Conservation (phyloP, 2,329 filamentous ascomycete species). For the Parascedosporium putredinis region DNA sequence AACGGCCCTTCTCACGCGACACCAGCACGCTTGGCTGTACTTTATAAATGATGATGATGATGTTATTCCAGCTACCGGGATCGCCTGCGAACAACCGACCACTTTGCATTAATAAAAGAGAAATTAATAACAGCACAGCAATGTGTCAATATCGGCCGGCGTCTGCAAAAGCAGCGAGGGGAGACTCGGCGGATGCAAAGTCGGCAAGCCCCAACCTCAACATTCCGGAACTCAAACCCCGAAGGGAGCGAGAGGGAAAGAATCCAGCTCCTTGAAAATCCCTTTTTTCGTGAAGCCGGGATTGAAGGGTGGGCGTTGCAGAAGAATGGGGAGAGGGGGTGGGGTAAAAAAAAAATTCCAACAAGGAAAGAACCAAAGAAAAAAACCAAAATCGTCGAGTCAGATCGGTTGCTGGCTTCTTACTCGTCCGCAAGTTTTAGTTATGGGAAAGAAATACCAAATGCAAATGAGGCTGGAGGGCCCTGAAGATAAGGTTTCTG, state of each 20-base stretch:
- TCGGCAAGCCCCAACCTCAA: not conserved
- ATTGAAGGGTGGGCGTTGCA: too few species aligned
- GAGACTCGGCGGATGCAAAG: too few species aligned
- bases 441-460: conserved; percentile 1
- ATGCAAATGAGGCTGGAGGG: not conserved
- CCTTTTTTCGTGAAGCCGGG: too few species aligned
- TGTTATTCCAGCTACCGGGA: too few species aligned
- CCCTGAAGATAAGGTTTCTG: conserved; percentile 1
- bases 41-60: too few species aligned
- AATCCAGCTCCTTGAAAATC: not conserved
- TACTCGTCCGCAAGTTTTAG: not conserved
- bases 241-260: not conserved
- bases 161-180: not conserved
- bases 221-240: too few species aligned
- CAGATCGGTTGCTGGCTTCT: not conserved
- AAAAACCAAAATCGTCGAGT: too few species aligned
- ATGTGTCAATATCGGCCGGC: too few species aligned
- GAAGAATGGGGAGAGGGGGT: not conserved
- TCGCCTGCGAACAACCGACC: not conserved
- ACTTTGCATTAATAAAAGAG: not conserved
- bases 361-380: too few species aligned
- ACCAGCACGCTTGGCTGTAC: too few species aligned
- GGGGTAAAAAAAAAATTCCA: not conserved
- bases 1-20: not conserved
- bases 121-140: too few species aligned